These are phyloP conservation scores for Dendrobium chrysotoxum DNA, from an alignment of 106 monocot genomes.

Conservation along the genomic window DNA sequence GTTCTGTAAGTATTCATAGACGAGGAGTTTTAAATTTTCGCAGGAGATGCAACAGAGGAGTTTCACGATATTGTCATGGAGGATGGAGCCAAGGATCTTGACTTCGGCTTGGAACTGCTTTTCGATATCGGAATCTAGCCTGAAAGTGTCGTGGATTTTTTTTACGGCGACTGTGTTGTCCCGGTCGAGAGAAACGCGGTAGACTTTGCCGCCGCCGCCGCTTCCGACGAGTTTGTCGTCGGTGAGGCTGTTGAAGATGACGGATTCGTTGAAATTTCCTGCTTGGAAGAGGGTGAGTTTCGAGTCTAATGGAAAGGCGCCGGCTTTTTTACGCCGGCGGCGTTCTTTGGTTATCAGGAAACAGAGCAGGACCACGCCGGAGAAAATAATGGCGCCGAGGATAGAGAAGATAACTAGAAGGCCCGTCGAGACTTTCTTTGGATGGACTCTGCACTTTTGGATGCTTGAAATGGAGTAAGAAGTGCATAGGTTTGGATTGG, in stretches of 20 bases:
- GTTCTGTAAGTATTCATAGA: slow-evolving; percentile 82
- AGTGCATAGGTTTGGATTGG: slow-evolving; percentile 38
- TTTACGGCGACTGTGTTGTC: slow-evolving; percentile 33
- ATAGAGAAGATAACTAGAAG: slow-evolving; percentile 18
- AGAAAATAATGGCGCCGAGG: slow-evolving; percentile 21
- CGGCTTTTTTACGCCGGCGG: slow-evolving; percentile 6
- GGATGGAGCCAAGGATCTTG: slow-evolving; percentile 33
- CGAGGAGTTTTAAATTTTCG: slow-evolving; percentile 48
- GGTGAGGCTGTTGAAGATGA: slow-evolving; percentile 30
- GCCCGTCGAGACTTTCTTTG: slow-evolving; percentile 5
- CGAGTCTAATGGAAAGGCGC: slow-evolving; percentile 14
- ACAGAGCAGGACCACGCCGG: slow-evolving; percentile 8
- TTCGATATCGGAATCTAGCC: slow-evolving; percentile 20
- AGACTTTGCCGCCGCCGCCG: slow-evolving; percentile 45
- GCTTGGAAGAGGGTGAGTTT: slow-evolving; percentile 43
- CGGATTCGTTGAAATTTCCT: slow-evolving; percentile 29
- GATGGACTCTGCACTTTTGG: slow-evolving; percentile 2
- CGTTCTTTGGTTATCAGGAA: slow-evolving; percentile 19
- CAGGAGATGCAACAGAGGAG: slow-evolving; percentile 70
- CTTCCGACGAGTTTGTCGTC: slow-evolving; percentile 35
- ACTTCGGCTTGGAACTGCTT: slow-evolving; percentile 43
- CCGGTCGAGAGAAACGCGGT: slow-evolving; percentile 11
- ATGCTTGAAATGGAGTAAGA: slow-evolving; percentile 9
- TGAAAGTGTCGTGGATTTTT: slow-evolving; percentile 24
- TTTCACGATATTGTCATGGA: slow-evolving; percentile 69